A percentile compares a stretch with the other conserved stretches of the same genome.
phyloP scores from a whole-genome alignment of 78 protist species.

The Pigoraptor vietnamica region DNA sequence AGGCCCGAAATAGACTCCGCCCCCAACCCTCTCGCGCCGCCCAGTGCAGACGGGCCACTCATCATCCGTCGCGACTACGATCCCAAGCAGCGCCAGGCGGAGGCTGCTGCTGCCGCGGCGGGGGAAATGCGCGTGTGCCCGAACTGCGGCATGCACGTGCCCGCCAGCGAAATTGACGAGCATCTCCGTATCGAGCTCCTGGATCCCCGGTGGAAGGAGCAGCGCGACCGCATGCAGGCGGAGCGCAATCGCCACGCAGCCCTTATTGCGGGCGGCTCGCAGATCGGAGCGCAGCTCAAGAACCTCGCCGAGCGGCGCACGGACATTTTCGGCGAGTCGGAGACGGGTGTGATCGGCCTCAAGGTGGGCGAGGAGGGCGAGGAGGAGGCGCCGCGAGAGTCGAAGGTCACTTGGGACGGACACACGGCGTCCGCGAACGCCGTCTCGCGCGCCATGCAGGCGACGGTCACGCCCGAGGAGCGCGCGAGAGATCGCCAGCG shows the following conservation, averaged over 20 bases:
- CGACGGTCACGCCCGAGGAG: too few relatives aligned
- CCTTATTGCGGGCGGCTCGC: neutral
- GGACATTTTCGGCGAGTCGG: slow-evolving; percentile 36
- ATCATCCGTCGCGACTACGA: neutral
- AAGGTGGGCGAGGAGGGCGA: too few relatives aligned
- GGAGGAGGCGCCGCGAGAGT: too few relatives aligned
- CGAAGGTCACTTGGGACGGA: too few relatives aligned
- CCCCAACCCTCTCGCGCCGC: too few relatives aligned
- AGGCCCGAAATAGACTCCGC: too few relatives aligned
- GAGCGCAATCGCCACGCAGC: neutral
- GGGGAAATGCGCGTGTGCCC: neutral
- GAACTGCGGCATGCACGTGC: neutral
- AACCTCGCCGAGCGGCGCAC: slow-evolving; percentile 11
- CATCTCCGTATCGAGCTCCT: slow-evolving; percentile 42
- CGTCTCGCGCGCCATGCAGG: too few relatives aligned
- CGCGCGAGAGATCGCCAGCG: too few relatives aligned
- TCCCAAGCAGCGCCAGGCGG: neutral
- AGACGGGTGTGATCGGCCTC: too few relatives aligned
- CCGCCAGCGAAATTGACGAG: slow-evolving; percentile 21
- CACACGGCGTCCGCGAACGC: too few relatives aligned
- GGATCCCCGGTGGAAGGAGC: slow-evolving; percentile 42
- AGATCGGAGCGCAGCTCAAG: neutral
- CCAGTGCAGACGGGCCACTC: too few relatives aligned
- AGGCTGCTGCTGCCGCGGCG: neutral
- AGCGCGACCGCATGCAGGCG: neutral